Evolutionary conservation across 352 stramenopile genomes (phyloP), one percentile per base, ranked within the genome.

Genomic region (Thraustochytrium striatum): DNA sequence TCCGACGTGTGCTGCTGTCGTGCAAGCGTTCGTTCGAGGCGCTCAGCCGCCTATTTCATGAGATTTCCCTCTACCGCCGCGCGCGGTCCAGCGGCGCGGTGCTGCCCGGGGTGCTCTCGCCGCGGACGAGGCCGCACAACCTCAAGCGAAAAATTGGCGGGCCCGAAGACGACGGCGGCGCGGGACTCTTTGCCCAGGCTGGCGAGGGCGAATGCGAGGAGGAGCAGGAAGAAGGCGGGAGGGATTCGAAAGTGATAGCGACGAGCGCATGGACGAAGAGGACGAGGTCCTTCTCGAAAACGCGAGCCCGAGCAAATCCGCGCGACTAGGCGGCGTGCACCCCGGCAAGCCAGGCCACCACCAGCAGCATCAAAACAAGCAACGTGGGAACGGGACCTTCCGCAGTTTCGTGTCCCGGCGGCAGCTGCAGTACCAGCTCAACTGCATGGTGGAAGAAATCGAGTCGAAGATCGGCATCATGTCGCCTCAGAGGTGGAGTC

Each of bases 11-110:
- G 5, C 58, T 80, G 52, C 30, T 61, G 13, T 9, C 65, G 44
- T 83, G 65, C 57, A 78, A 84, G 41, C 39, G 73, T 32, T 55
- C 50, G 0, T 85, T 85, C 30, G 53, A 81, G 69, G 36, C 61
- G 21, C 69, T 84, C 36, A 55, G 55, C n/a, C 19, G 41, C 11
- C 52, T 85, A 3, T 85, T 84, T 52, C 75, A 85, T 25, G 79
- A 85, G 3, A 21, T 81, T 11, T 9, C 21, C 3, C 36, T 68
- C 19, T 81, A 81, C 53, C 9, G 25, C 30, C 43, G 50, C 28
- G 57, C 55, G 3, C 35, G 21, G 21, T 57, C 36, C 2, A 59
- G 43, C 33, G 52, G 70, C 2, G 57, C 43, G 44, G 55, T n/a
- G 32, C 30, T 72, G 28, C 53, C 58, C n/a, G 33, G 30, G 9